Evolutionary conservation across 768 basidiomycete genomes (phyloP).

Genomic region (Pleurotus cornucopiae): DNA sequence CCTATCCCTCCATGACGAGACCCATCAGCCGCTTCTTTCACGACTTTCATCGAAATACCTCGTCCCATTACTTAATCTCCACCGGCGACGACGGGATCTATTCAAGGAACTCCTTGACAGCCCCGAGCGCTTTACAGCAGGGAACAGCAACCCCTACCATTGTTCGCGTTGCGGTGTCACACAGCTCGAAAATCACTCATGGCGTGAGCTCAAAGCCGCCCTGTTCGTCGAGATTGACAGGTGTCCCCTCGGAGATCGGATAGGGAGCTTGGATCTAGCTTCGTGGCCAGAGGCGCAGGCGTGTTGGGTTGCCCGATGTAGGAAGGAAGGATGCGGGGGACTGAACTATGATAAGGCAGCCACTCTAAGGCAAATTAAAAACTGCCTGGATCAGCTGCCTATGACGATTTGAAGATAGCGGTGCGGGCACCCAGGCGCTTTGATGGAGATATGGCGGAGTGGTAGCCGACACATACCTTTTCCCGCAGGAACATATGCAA

Average conservation of each 20-base stretch:
- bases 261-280: constrained; percentile 37
- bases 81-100: constrained; percentile 46
- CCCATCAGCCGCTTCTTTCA: constrained; percentile 38
- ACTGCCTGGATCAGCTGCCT: constrained; percentile 53
- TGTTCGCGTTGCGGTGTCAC: constrained; percentile 54
- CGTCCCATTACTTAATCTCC: constrained; percentile 53
- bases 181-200: constrained; percentile 52
- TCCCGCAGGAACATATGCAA: too few species aligned
- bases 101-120: constrained; percentile 51
- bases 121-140: constrained; percentile 54
- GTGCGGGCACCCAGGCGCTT: too few species aligned
- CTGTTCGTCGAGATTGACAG: constrained; percentile 56
- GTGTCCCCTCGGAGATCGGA: constrained; percentile 55
- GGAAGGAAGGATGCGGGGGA: constrained; percentile 43
- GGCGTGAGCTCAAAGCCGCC: constrained; percentile 57
- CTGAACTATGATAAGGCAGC: constrained; percentile 57
- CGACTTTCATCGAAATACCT: constrained; percentile 49
- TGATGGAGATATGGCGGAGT: too few species aligned
- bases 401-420: constrained; percentile 17
- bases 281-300: constrained; percentile 57
- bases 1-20: constrained; percentile 41
- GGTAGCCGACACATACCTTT: too few species aligned
- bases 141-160: constrained; percentile 37
- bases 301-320: constrained; percentile 61
- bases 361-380: constrained; percentile 53